phyloP scores from a whole-genome alignment of 2,329 filamentous ascomycete species.

The Kalmusia sp. region DNA sequence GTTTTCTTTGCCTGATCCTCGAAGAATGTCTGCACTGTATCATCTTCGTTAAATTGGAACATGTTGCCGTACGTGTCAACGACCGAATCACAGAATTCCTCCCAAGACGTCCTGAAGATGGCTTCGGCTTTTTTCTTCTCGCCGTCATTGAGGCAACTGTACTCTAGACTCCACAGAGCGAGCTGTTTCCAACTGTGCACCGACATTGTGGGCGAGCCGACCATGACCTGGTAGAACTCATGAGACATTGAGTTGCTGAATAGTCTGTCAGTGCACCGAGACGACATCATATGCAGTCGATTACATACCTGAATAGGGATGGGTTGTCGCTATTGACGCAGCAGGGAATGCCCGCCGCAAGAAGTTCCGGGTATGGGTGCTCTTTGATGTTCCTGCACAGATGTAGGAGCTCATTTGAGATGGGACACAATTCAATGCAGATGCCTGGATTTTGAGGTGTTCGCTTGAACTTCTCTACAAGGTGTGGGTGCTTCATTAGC shows the following conservation, averaged over 20 bases:
- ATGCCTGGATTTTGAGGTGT: constrained; percentile 51
- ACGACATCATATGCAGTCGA: no score
- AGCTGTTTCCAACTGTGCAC: constrained; percentile 75
- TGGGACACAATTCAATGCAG: constrained; percentile 78
- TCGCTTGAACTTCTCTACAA: constrained; percentile 69
- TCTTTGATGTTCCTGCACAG: constrained; percentile 70
- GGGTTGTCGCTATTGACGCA: constrained; percentile 79
- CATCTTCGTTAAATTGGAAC: neutral
- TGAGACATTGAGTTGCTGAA: constrained; percentile 72
- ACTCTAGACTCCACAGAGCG: constrained; percentile 54
- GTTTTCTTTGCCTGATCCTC: neutral
- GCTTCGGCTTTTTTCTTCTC: constrained; percentile 50
- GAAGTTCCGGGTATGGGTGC: constrained; percentile 71
- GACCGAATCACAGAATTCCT: constrained; percentile 63
- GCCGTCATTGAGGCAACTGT: constrained; percentile 47
- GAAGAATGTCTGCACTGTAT: neutral
- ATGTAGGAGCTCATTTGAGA: constrained; percentile 78
- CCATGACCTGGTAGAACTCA: constrained; percentile 79
- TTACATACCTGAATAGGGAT: constrained; percentile 68
- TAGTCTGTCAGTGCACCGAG: neutral
- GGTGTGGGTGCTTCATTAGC: constrained; percentile 65
- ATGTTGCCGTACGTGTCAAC: neutral
- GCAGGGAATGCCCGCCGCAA: constrained; percentile 77
- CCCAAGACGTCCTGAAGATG: constrained; percentile 65
- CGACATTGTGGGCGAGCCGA: constrained; percentile 71